Conservation (phyloP, 202 grass and related monocot species). For the Carex arenaria region DNA sequence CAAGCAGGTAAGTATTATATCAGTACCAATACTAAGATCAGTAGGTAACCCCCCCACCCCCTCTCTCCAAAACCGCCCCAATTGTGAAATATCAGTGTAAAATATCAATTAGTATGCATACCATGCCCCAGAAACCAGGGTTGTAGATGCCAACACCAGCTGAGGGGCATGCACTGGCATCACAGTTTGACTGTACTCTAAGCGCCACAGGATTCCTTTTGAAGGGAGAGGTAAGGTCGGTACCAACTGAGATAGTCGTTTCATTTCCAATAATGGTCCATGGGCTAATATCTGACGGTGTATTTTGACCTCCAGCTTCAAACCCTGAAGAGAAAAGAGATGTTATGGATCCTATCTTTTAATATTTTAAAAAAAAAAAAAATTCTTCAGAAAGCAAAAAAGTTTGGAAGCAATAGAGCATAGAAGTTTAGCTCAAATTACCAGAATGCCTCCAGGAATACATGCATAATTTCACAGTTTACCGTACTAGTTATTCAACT, state of each 20-base stretch:
- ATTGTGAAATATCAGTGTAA: neutral
- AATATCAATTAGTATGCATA: constrained; percentile 37
- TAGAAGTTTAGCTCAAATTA: neutral
- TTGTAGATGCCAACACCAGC: constrained; percentile 69
- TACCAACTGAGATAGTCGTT: constrained; percentile 34
- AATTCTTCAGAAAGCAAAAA: neutral
- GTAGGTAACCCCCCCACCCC: neutral
- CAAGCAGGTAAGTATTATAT: neutral
- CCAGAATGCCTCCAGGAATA: neutral
- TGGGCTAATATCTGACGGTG: constrained; percentile 82
- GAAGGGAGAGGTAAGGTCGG: constrained; percentile 57
- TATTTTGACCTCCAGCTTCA: constrained; percentile 76
- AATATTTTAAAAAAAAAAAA: neutral
- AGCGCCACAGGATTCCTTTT: constrained; percentile 57
- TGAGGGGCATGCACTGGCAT: constrained; percentile 32
- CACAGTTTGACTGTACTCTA: constrained; percentile 69
- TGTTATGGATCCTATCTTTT: neutral
- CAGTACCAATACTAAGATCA: neutral
- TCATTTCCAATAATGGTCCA: constrained; percentile 73
- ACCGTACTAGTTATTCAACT: neutral
- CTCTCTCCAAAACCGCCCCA: too few relatives aligned
- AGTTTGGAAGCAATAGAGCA: neutral
- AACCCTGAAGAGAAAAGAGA: constrained; percentile 41
- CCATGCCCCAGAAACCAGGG: constrained; percentile 95
- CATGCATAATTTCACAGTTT: neutral